A percentile compares a stretch with the other conserved stretches of the same genome.
Evolutionary conservation across 83 land plant species (phyloP).

Genomic region (Thuja plicata): DNA sequence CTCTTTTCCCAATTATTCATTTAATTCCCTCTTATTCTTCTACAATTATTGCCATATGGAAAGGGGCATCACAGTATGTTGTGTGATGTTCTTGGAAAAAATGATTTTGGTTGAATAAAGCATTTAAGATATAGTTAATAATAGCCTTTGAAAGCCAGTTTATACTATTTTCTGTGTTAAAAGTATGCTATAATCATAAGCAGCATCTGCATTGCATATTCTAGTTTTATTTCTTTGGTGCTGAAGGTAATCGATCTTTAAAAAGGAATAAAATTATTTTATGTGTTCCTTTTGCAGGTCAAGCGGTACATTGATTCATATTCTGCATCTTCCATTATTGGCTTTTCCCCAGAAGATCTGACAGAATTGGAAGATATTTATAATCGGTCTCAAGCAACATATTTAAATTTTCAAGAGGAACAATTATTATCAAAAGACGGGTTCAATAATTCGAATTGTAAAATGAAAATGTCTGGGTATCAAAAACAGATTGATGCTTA

Average conservation of each 20-base stretch:
- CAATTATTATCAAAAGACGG: constrained; percentile 1
- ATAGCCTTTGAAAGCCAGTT: neutral
- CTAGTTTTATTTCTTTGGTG: neutral
- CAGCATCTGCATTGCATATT: neutral
- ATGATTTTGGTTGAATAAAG: neutral
- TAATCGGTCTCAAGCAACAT: constrained; percentile 34
- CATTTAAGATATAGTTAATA: neutral
- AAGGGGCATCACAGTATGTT: no score
- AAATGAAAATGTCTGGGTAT: constrained; percentile 15
- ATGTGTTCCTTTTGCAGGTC: constrained; percentile 37
- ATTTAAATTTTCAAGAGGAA: constrained; percentile 19
- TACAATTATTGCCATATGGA: no score
- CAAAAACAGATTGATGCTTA: constrained; percentile 42
- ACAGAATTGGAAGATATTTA: constrained; percentile 28
- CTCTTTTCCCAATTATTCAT: no score
- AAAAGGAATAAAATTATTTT: no score
- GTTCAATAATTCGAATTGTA: neutral
- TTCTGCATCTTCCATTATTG: constrained; percentile 56
- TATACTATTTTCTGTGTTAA: neutral
- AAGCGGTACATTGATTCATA: constrained; percentile 66
- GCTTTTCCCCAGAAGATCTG: constrained; percentile 60
- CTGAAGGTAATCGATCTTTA: neutral
- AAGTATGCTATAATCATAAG: neutral
- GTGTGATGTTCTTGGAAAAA: no score
- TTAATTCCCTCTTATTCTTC: no score